Conservation (phyloP, 2,329 filamentous ascomycete species). For the Cladophialophora psammophila region DNA sequence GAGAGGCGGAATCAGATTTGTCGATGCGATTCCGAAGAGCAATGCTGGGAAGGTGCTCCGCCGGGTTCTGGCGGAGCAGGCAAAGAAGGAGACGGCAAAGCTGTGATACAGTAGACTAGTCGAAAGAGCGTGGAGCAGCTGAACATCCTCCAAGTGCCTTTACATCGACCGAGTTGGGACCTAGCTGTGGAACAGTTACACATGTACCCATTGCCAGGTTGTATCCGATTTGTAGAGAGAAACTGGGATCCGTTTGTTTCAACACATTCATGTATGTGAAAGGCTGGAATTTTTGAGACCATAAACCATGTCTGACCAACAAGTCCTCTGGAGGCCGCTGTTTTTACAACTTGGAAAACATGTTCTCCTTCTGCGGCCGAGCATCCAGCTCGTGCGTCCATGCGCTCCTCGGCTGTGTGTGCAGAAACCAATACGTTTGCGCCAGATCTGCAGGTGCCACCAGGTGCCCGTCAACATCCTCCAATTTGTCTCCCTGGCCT, state of each 20-base stretch:
- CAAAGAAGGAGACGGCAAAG: conserved; percentile 22
- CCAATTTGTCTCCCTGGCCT: conserved; percentile 28
- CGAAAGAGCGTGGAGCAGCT: too few relatives aligned
- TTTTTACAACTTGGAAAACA: conserved; percentile 35
- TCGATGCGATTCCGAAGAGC: conserved; percentile 58
- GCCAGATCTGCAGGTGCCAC: conserved; percentile 54
- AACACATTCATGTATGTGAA: neutral
- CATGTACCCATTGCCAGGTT: too few relatives aligned
- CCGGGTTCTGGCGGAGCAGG: conserved; percentile 23
- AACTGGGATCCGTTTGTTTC: too few relatives aligned
- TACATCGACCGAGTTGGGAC: neutral
- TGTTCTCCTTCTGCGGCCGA: conserved; percentile 42
- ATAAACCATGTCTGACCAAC: neutral
- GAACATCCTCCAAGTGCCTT: too few relatives aligned
- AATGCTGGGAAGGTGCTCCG: conserved; percentile 29
- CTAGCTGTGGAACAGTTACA: neutral
- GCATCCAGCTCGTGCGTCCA: conserved; percentile 65
- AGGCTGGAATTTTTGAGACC: too few relatives aligned
- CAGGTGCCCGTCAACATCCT: conserved; percentile 31
- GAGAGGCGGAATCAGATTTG: conserved; percentile 55
- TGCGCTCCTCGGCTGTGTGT: conserved; percentile 59
- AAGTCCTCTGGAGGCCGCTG: neutral
- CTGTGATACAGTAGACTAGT: neutral
- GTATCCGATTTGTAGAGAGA: too few relatives aligned
- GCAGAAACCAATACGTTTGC: conserved; percentile 63